Percentiles rank a stretch among this genome's conserved stretches.
phyloP scores from a whole-genome alignment of 73 alveolate genomes.

The Tetrahymena borealis region DNA sequence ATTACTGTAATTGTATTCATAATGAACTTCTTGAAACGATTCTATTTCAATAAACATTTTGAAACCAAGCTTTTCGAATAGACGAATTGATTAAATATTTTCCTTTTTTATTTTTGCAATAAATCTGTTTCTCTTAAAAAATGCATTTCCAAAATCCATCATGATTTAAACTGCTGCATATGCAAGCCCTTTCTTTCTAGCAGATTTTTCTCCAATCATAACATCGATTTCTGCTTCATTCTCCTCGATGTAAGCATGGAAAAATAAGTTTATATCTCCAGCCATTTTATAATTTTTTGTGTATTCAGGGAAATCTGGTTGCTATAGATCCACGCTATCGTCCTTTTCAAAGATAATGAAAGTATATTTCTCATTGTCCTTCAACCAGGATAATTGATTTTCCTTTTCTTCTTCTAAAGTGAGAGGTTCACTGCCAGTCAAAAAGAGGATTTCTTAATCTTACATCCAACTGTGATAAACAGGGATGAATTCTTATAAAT shows the following conservation, averaged over 20 bases:
- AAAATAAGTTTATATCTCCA: slow-evolving; percentile 31
- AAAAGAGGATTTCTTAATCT: slow-evolving; percentile 23
- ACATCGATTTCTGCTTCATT: slow-evolving; percentile 44
- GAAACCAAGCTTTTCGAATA: slow-evolving; percentile 14
- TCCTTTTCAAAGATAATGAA: slow-evolving; percentile 5
- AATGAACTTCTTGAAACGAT: slow-evolving; percentile 20
- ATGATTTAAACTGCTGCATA: slow-evolving; percentile 15
- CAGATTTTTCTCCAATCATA: slow-evolving; percentile 31
- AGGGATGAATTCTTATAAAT: slow-evolving; percentile 11
- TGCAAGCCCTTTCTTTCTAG: slow-evolving; percentile 35
- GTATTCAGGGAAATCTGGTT: not conserved
- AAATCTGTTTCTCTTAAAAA: slow-evolving; percentile 9
- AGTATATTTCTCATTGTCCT: slow-evolving; percentile 28
- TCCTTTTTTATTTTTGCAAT: slow-evolving; percentile 27
- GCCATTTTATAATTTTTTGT: not conserved
- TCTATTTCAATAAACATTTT: slow-evolving; percentile 1
- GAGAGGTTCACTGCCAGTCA: slow-evolving; percentile 35
- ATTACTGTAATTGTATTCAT: not conserved
- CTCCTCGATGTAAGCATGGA: slow-evolving; percentile 21
- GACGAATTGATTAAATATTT: not conserved
- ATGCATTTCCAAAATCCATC: slow-evolving; percentile 18
- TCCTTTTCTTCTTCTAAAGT: slow-evolving; percentile 32
- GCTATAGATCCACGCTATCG: not conserved
- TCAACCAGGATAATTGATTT: slow-evolving; percentile 28
- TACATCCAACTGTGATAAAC: slow-evolving; percentile 31